These are phyloP conservation scores for Dendrobium catenatum DNA, from an alignment of 106 monocot genomes.

Conservation along the genomic window DNA sequence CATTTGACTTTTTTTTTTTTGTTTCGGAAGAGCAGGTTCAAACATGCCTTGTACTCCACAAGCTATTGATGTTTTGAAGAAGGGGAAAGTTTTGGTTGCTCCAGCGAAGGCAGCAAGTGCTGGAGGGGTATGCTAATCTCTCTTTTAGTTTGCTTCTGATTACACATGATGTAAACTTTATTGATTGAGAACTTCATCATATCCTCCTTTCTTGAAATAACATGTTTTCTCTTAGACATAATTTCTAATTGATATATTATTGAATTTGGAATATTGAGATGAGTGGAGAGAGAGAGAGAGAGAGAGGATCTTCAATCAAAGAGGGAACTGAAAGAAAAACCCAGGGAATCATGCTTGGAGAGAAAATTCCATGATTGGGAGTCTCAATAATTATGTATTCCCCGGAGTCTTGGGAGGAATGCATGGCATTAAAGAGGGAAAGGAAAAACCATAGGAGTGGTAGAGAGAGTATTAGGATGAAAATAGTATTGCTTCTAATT, in stretches of 20 bases:
- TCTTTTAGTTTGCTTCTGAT: background rate
- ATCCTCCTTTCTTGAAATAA: background rate
- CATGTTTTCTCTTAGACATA: background rate
- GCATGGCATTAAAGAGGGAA: too few species aligned
- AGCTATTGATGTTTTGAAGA: conserved; percentile 87
- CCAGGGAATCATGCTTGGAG: background rate
- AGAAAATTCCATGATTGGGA: background rate
- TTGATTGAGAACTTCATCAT: background rate
- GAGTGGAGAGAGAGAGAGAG: background rate
- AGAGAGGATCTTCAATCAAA: background rate
- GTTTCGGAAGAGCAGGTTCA: conserved; percentile 48
- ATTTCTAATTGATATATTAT: background rate
- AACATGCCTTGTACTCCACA: conserved; percentile 95
- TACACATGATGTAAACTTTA: background rate
- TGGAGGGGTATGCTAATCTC: conserved; percentile 72
- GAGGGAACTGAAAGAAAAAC: background rate
- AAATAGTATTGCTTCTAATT: too few species aligned
- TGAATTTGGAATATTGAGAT: background rate
- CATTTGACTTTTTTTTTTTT: background rate
- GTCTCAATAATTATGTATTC: background rate
- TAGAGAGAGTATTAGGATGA: too few species aligned
- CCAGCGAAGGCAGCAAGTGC: conserved; percentile 87
- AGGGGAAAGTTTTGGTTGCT: conserved; percentile 81
- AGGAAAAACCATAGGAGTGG: too few species aligned
- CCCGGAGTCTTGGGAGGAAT: too few species aligned